Base-by-base conservation (phyloP, 1,284 basidiomycete genomes). In the Calocybe gambosa region DNA sequence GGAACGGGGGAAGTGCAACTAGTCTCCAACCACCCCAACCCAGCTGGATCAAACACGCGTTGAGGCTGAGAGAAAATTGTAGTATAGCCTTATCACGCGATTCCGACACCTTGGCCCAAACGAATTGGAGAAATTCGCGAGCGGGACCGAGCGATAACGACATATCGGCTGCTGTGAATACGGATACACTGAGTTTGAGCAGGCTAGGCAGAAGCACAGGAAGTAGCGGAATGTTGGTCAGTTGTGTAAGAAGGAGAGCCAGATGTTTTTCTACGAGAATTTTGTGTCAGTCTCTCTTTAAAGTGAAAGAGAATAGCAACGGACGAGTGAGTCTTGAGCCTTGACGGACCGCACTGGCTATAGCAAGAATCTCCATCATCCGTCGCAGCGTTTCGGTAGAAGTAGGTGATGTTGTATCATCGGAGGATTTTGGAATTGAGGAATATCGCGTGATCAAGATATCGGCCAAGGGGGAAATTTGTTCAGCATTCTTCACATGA, bases 11-110 rank as follows among this genome's bases (percentile, higher is more conserved):
- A 1, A 80, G 58, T 18, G 75, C 81, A 19, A 88, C 61, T 29
- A 78, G 66, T 55, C 78, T 85, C 83, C 85, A 88, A 1, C 84
- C 86, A 26, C 77, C 77, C 84, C 86, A 89, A 1, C 69, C 71
- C 7, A 82, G 59, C 41, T 84, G 80, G 1, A 78, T 71, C 6
- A 89, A 69, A 2, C 73, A 65, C 1, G 79, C 80, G 23, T 77
- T 72, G 9, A 89, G 62, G 29, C 72, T 70, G 12, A 80, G 55
- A 0, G 73, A 77, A 50, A 84, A 78, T 3, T 56, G 39, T 12
- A 66, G 61, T 12, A 16, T 39, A 4, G 26, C 26, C 16, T 15
- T 34, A 41, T 44, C 48, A 60, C 45, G 29, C 34, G 41, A 6
- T 31, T 44, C 20, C 42, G 46, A 20, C 7, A 43, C 15, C 1